Evolutionary conservation across 2,329 filamentous ascomycete genomes (phyloP).

Genomic region (Sporothrix luriei): DNA sequence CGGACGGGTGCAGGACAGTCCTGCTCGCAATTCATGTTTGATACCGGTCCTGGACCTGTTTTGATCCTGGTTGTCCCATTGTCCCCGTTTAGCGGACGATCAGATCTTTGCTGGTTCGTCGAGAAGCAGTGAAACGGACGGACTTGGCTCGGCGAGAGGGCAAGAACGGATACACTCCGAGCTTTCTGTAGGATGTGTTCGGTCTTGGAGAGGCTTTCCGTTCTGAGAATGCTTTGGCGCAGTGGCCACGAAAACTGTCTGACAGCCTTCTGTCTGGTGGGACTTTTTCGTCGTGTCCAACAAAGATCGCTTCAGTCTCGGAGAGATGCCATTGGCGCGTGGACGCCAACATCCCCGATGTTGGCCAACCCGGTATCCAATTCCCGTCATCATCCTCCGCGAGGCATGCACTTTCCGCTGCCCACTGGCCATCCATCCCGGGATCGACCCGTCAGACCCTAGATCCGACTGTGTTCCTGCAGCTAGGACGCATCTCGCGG

Average conservation of each 20-base stretch:
- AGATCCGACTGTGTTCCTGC: not conserved
- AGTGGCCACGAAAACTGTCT: conserved; percentile 1
- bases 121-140: conserved; percentile 21
- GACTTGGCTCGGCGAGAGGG: conserved; percentile 27
- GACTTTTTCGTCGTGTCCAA: not conserved
- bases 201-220: not conserved
- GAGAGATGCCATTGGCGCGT: not conserved
- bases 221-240: not conserved
- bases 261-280: not conserved
- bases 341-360: not conserved
- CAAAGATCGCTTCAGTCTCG: not conserved
- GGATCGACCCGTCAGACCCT: not conserved
- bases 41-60: not conserved
- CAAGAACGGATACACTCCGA: not conserved
- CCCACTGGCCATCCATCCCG: not conserved
- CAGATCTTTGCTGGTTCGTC: not conserved
- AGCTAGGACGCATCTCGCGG: not conserved
- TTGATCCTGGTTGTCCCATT: not conserved
- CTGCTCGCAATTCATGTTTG: not conserved
- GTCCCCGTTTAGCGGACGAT: not conserved
- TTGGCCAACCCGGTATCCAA: not conserved
- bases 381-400: not conserved
- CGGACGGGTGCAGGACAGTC: not conserved
- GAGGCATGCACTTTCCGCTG: not conserved
- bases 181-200: not conserved